Evolutionary conservation across 2,329 filamentous ascomycete species (phyloP), one percentile per base, ranked within the genome.

Genomic region (Lasiodiplodia gonubiensis): DNA sequence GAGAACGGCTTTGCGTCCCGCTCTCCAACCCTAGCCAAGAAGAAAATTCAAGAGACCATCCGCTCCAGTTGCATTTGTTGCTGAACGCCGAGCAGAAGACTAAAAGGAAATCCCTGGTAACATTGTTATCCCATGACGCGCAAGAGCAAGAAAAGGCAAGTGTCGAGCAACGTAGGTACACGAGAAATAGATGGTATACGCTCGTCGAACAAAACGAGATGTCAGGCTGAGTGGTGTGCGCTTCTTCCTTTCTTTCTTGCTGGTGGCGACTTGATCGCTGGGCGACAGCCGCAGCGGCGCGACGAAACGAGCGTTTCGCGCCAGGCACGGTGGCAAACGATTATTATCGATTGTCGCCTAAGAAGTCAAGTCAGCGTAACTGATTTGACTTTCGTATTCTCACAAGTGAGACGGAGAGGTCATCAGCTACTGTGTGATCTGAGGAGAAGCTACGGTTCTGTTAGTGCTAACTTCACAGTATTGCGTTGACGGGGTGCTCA

Each of bases 381-480:
- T 67, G 64, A 67, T 59, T 67, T 67, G 64, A 67, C 53, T 51
- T 60, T 51, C 37, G 33, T 52, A 37, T 59, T 67, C 54, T 51
- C 59, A 63, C n/a, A 5, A 25, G 64, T 67, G 64, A 67, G 54
- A 66, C 53, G 64, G 54, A 53, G 64, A 61, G 54, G 64, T 53
- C 64, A 67, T 81, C 76, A 85, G 72, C 80, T 82, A 75, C 82
- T 85, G 72, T 84, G 82, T 67, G 82, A 83, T 70, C 83, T 80
- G 70, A 84, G 74, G 68, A 84, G 72, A 69, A 83, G 77, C 79
- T 81, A 54, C 23, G 7, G 21, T 60, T 51, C 69, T 39, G 35
- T 51, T 27, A 68, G 61, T 63, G 55, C 16, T 21, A 48, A 67
- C 57, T 57, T 63, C 18, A 49, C 46, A 49, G 53, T 14, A 21